Base-by-base conservation (phyloP, 768 basidiomycete species). In the Lactarius sanguifluus region DNA sequence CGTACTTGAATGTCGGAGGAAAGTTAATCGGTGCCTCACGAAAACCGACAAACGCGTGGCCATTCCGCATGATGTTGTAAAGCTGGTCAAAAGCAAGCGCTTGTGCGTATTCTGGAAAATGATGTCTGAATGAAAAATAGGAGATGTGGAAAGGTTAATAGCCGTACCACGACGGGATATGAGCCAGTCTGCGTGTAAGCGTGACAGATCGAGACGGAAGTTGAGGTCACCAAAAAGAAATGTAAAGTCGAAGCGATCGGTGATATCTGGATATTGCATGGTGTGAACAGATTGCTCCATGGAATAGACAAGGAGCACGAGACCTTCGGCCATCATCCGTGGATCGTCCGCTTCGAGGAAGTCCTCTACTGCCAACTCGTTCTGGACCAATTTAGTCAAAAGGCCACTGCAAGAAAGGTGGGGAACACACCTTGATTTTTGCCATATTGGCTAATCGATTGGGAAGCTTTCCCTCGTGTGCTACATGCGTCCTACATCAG, bases 121-220 rank as follows among this genome's bases (percentile, higher is more conserved):
- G 12, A 61, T 28, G 43, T 52, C 3, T 64, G 13, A 57, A 28
- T 54, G 32, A 7, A 5, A 13, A 36, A 20, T n/a, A 28, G n/a
- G 59, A 34, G 50, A 20, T 13, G 30, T 45, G 15, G 18, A 20
- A 25, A 25, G 61, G 30, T 41, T 38, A 28, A 32, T 6, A 15
- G 23, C 69, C 77, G 45, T 68, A 91, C 91, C 91, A 80, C 88
- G 87, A 41, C 86, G 85, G 30, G 91, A 86, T 66, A 96, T 87
- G 4, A 98, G 79, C 94, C 95, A 97, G 76, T 98, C 96, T 5
- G 95, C 95, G 73, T 98, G 96, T 15, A 96, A 77, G 20, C 96
- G 84, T 7, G 94, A 90, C 55, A 97, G 86, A 69, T 96, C 89
- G 58, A 97, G 78, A 40, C 96, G 84, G 73, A 97, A 97, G 76